Conservation (phyloP, 306 rosid species). For the Pterocarpus santalinus region DNA sequence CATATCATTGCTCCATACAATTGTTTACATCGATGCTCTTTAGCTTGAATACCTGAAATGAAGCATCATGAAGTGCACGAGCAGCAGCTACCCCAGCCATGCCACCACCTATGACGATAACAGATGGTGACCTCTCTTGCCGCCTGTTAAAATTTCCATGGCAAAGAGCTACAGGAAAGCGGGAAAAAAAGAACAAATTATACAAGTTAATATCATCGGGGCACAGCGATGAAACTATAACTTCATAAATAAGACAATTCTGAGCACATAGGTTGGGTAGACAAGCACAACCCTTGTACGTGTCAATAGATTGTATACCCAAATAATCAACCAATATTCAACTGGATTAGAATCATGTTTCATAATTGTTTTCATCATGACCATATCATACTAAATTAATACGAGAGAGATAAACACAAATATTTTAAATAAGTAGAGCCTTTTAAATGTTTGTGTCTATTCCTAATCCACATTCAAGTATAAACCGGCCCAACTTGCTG, state of each 20-base stretch:
- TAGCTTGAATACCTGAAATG: conserved; percentile 73
- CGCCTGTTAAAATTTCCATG: conserved; percentile 54
- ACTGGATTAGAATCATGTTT: too few species aligned
- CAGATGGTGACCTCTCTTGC: conserved; percentile 81
- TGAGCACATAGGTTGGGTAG: neutral
- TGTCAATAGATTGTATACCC: neutral
- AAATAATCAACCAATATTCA: neutral
- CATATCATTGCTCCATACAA: neutral
- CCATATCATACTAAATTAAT: too few species aligned
- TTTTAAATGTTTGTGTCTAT: too few species aligned
- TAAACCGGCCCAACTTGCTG: neutral
- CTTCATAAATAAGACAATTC: neutral
- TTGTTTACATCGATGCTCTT: neutral
- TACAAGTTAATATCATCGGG: conserved; percentile 30
- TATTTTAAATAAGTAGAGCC: too few species aligned
- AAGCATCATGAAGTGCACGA: conserved; percentile 90
- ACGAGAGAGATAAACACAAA: too few species aligned
- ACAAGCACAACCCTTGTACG: neutral
- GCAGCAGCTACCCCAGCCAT: conserved; percentile 97
- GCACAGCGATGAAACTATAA: neutral
- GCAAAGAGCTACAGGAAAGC: conserved; percentile 63
- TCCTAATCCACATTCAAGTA: neutral
- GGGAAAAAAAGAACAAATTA: neutral
- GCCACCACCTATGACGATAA: conserved; percentile 93
- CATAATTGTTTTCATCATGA: too few species aligned